Evolutionary conservation across 163 green algal species (phyloP).

Genomic region (Chlamydomonas reinhardtii): DNA sequence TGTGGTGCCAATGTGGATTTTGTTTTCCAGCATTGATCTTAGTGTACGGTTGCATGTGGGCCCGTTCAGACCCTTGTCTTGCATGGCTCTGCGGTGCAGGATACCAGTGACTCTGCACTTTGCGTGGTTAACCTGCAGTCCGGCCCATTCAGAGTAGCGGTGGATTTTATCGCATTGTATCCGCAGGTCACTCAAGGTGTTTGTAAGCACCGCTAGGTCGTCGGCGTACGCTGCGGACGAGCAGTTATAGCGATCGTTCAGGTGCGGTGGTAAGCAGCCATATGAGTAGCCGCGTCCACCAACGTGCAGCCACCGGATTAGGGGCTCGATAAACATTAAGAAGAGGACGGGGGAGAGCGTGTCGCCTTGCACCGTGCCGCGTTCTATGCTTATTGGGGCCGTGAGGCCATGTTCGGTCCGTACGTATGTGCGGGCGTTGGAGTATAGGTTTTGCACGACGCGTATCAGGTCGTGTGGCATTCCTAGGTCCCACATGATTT

Average conservation of each 20-base stretch:
- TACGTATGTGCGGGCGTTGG: constrained; percentile 34
- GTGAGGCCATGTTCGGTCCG: constrained; percentile 14
- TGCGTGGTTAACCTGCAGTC: constrained; percentile 30
- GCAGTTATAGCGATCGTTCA: background rate
- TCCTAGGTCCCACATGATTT: constrained; percentile 61
- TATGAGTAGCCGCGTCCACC: constrained; percentile 46
- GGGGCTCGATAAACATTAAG: constrained; percentile 58
- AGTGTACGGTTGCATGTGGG: no score
- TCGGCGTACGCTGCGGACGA: constrained; percentile 46
- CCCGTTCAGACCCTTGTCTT: no score
- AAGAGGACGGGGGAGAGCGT: constrained; percentile 59
- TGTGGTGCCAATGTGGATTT: no score
- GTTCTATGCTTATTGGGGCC: constrained; percentile 26
- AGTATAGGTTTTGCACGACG: constrained; percentile 51
- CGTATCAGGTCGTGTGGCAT: constrained; percentile 45
- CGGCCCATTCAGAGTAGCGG: constrained; percentile 26
- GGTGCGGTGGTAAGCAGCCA: background rate
- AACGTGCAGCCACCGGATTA: constrained; percentile 55
- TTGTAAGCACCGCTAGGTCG: constrained; percentile 29
- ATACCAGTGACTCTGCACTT: constrained; percentile 50
- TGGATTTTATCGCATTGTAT: constrained; percentile 46
- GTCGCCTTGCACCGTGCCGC: constrained; percentile 56
- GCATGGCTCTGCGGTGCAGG: background rate
- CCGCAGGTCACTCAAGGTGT: background rate
- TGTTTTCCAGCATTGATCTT: no score